phyloP scores from a whole-genome alignment of 495 filamentous ascomycete genomes.

The Neurospora intermedia region DNA sequence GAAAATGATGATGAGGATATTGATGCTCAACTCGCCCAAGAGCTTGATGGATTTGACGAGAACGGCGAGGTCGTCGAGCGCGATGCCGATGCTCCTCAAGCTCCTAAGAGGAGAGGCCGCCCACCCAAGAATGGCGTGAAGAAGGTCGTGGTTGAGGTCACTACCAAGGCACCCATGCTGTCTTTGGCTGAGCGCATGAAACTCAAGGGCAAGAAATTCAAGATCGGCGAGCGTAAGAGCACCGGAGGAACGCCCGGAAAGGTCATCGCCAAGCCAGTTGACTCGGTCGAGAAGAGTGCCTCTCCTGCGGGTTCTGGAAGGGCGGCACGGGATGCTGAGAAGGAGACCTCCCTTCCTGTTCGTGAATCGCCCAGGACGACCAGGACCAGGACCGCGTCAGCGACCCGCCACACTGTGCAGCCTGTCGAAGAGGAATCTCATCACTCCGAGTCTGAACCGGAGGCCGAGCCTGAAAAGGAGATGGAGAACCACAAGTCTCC shows the following conservation, averaged over 20 bases:
- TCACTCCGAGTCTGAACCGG: not conserved
- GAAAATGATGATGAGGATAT: conserved; percentile 5
- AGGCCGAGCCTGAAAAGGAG: not conserved
- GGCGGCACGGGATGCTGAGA: not conserved
- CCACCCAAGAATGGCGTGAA: conserved; percentile 9
- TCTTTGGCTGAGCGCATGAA: conserved; percentile 38
- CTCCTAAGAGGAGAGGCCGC: conserved; percentile 16
- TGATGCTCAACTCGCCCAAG: conserved; percentile 14
- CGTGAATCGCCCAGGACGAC: not conserved
- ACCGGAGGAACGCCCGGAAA: conserved; percentile 1
- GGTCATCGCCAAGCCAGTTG: conserved; percentile 6
- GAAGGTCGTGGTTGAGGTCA: conserved; percentile 1
- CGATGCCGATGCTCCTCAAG: not conserved
- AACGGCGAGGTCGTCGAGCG: conserved; percentile 15
- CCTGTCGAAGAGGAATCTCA: not conserved
- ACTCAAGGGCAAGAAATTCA: conserved; percentile 33
- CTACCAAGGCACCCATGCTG: conserved; percentile 17
- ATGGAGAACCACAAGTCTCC: not conserved
- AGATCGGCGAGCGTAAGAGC: conserved; percentile 24
- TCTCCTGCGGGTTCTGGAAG: not conserved
- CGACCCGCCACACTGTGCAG: not conserved
- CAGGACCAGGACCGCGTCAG: conserved; percentile 2
- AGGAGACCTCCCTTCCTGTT: not conserved
- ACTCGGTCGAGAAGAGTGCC: conserved; percentile 5
- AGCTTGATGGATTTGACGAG: conserved; percentile 20